Conservation (phyloP, 306 rosid species). For the Quercus aquifolioides region DNA sequence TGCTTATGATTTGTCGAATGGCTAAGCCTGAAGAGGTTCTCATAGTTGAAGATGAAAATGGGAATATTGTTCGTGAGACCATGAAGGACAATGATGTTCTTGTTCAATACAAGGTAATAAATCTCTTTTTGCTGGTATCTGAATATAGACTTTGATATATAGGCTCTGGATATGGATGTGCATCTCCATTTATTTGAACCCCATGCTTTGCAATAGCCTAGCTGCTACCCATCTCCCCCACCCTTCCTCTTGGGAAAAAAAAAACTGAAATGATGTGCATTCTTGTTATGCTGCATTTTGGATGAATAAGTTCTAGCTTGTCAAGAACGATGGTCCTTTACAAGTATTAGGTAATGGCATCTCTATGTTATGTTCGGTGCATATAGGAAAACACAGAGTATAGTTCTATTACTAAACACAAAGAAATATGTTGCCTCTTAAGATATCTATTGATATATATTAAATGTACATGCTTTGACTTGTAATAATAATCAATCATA, state of each 20-base stretch:
- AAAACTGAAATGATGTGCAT: not conserved
- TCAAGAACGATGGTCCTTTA: not conserved
- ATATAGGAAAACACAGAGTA: not conserved
- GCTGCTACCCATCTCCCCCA: not conserved
- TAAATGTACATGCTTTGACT: not conserved
- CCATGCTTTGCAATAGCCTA: not conserved
- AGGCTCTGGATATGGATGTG: not conserved
- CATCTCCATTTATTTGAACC: not conserved
- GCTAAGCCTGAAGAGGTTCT: conserved; percentile 99
- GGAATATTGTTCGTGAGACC: conserved; percentile 97
- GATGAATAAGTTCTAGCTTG: not conserved
- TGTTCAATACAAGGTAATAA: conserved; percentile 89
- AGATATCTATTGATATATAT: not conserved
- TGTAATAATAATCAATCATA: not conserved
- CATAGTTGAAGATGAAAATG: conserved; percentile 97
- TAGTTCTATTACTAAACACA: not conserved
- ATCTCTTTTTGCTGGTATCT: not conserved
- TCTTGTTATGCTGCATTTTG: not conserved
- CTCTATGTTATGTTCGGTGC: not conserved
- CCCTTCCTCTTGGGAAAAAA: not conserved
- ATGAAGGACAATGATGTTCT: conserved; percentile 99
- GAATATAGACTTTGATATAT: no score
- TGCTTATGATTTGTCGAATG: conserved; percentile 99
- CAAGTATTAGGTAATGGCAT: not conserved
- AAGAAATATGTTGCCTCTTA: not conserved